Evolutionary conservation across 345 rosid genomes (phyloP).

Genomic region (Arabis alpina): DNA sequence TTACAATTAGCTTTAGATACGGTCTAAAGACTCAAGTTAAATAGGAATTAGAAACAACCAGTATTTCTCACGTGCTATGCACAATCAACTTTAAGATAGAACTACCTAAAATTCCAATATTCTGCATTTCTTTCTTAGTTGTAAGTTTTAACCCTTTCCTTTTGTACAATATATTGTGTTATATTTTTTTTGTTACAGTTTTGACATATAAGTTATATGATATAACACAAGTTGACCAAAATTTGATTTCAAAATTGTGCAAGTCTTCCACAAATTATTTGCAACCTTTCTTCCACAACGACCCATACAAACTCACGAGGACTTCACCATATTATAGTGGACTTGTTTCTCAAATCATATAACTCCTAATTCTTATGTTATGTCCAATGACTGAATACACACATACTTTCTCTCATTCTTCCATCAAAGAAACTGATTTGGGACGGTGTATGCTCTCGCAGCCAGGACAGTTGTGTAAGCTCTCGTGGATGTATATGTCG

Average conservation of each 20-base stretch:
- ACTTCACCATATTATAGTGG: too few relatives aligned
- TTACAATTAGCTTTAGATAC: too few relatives aligned
- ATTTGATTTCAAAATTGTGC: neutral
- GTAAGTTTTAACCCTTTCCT: too few relatives aligned
- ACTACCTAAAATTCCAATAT: neutral
- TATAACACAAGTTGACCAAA: slow-evolving; percentile 24
- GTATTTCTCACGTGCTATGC: too few relatives aligned
- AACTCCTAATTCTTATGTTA: neutral
- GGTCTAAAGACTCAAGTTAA: too few relatives aligned
- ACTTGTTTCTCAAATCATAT: too few relatives aligned
- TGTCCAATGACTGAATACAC: neutral
- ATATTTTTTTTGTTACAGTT: slow-evolving; percentile 20
- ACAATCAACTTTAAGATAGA: too few relatives aligned
- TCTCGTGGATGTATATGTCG: slow-evolving; percentile 91
- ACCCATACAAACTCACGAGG: too few relatives aligned
- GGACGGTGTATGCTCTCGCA: slow-evolving; percentile 69
- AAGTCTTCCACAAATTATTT: too few relatives aligned
- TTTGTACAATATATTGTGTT: neutral
- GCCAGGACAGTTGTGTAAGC: slow-evolving; percentile 97
- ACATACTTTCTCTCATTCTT: slow-evolving; percentile 35
- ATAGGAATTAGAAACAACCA: too few relatives aligned
- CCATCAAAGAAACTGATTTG: slow-evolving; percentile 40
- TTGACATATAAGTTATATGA: too few relatives aligned
- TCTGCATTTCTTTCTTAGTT: slow-evolving; percentile 26
- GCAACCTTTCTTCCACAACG: too few relatives aligned